These are phyloP conservation scores for Borovskyia barvae DNA, from an alignment of 208 protist genomes.

Conservation along the genomic window DNA sequence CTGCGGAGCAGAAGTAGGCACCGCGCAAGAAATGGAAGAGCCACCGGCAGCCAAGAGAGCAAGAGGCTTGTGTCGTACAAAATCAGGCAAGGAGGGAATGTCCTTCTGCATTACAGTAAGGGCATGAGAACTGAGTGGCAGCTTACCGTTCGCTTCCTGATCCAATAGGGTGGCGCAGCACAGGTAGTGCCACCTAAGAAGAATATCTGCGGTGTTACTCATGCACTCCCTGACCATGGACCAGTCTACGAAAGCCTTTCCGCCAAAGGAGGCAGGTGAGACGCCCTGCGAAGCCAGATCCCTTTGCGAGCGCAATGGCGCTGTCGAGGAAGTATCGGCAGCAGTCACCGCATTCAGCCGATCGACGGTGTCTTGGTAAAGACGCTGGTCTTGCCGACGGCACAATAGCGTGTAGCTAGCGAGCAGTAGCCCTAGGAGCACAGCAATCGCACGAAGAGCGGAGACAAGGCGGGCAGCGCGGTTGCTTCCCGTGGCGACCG, in stretches of 20 bases:
- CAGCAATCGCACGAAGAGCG: too few relatives aligned
- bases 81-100: too few relatives aligned
- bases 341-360: neutral
- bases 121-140: too few relatives aligned
- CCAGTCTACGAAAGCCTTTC: slow-evolving; percentile 8
- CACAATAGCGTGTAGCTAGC: slow-evolving; percentile 16
- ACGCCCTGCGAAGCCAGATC: too few relatives aligned
- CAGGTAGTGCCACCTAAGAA: slow-evolving; percentile 31
- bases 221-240: slow-evolving; percentile 7
- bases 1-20: too few relatives aligned
- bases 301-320: too few relatives aligned
- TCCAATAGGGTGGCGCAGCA: slow-evolving; percentile 25
- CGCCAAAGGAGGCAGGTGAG: neutral
- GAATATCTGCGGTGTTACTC: slow-evolving; percentile 2
- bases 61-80: too few relatives aligned
- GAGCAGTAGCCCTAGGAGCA: slow-evolving; percentile 5
- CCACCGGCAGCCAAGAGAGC: too few relatives aligned
- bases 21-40: too few relatives aligned
- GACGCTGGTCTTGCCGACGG: slow-evolving; percentile 3
- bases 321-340: slow-evolving; percentile 6
- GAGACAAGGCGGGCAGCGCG: too few relatives aligned
- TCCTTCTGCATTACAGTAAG: too few relatives aligned
- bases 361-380: slow-evolving; percentile 12
- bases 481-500: too few relatives aligned
- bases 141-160: slow-evolving; percentile 8